These are phyloP conservation scores for Zygosaccharomyces bailii DNA, from an alignment of 805 yeast species.

Conservation along the genomic window DNA sequence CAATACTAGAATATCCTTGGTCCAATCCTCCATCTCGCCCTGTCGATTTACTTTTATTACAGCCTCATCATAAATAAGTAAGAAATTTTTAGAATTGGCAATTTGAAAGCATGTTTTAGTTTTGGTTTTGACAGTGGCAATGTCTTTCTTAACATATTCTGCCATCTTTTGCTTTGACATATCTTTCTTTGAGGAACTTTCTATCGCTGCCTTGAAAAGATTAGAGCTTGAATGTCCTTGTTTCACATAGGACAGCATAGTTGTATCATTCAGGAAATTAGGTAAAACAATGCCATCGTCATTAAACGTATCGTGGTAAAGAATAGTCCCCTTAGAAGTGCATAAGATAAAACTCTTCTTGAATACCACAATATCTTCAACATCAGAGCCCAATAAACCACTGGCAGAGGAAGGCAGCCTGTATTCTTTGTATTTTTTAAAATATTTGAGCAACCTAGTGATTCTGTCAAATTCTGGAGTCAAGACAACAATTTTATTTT, in stretches of 20 bases:
- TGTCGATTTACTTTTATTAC: constrained; percentile 61
- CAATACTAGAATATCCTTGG: constrained; percentile 40
- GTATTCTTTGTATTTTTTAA: constrained; percentile 53
- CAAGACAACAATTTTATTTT: constrained; percentile 45
- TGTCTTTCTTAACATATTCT: constrained; percentile 39
- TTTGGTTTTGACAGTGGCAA: constrained; percentile 35
- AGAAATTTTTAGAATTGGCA: constrained; percentile 48
- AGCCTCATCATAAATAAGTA: constrained; percentile 66
- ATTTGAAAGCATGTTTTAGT: constrained; percentile 66
- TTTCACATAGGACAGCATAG: constrained; percentile 15
- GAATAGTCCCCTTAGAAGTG: constrained; percentile 63
- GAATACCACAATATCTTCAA: constrained; percentile 59
- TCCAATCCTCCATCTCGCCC: constrained; percentile 48
- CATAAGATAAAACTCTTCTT: constrained; percentile 65
- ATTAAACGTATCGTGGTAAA: constrained; percentile 51
- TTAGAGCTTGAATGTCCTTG: constrained; percentile 22
- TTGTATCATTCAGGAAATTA: constrained; percentile 49
- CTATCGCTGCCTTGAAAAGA: constrained; percentile 23
- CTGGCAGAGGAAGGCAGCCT: constrained; percentile 55
- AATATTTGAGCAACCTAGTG: constrained; percentile 30
- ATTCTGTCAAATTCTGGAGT: constrained; percentile 37
- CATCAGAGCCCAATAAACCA: constrained; percentile 52
- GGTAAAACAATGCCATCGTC: constrained; percentile 51
- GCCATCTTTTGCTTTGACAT: constrained; percentile 34
- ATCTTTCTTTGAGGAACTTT: constrained; percentile 24